Conservation (phyloP, 495 filamentous ascomycete species). For the Schizothecium vesticola region DNA sequence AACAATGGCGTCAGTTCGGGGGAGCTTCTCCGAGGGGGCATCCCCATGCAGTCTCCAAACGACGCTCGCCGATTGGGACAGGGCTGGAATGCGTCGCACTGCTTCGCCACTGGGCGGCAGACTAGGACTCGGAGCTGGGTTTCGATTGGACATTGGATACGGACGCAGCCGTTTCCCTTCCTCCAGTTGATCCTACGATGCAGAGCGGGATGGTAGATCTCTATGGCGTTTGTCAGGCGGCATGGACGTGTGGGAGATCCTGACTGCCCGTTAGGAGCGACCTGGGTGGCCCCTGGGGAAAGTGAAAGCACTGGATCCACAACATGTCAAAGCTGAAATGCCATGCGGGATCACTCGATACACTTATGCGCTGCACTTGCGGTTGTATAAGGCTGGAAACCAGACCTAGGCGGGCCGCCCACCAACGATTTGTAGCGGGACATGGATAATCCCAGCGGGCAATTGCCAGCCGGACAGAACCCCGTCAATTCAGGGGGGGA, state of each 20-base stretch:
- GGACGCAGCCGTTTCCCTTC: neutral
- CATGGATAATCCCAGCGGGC: neutral
- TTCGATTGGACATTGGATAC: neutral
- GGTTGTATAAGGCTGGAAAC: neutral
- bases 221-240: neutral
- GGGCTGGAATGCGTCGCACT: neutral
- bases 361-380: neutral
- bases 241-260: neutral
- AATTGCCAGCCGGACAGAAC: neutral
- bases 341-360: neutral
- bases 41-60: neutral
- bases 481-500: neutral
- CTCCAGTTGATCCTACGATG: neutral
- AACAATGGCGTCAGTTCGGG: neutral
- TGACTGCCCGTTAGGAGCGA: too few species aligned
- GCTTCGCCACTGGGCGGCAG: neutral
- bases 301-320: too few species aligned
- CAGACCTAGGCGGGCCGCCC: neutral
- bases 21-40: neutral
- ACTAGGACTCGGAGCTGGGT: neutral
- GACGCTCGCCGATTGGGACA: conserved; percentile 2
- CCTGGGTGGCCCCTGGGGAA: too few species aligned
- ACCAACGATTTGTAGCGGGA: too few species aligned
- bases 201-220: neutral
- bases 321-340: neutral